Evolutionary conservation across 352 stramenopile genomes (phyloP), one percentile per base, ranked within the genome.

Genomic region (Phytophthora multivora): DNA sequence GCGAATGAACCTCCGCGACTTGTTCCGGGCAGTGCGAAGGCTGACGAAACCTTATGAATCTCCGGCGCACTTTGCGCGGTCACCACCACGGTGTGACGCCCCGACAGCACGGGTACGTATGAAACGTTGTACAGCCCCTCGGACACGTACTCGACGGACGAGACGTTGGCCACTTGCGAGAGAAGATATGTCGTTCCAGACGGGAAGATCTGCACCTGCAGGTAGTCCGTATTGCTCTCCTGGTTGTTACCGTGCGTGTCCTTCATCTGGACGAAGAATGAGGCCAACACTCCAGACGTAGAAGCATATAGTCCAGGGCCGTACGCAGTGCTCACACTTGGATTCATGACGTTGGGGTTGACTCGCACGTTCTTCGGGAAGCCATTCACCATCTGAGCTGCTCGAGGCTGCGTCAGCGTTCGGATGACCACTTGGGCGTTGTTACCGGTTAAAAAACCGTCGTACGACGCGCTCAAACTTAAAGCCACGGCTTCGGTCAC

Each of bases 41-140:
- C 48, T 2, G 87, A 91, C 5, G 76, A 89, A 8, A 98, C 77
- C 25, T 80, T 65, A 38, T 98, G 93, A 18, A 90, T 76, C 63
- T 97, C 90, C 1, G 78, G 75, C 0, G 78, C 59, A 11, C 80
- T 90, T 50, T 95, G 80, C 10, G 86, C 71, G 2, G 95, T 86
- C 6, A 98, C 74, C 0, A 77, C 79, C 23, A 99, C 71, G 0
- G 90, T 98, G 68, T 98, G 91, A 13, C 73, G 63, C 1, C 90
- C 91, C 33, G 84, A 97, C 31, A 83, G 73, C 38, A 91, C 73
- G 1, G 94, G 91, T 1, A 78, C 69, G 70, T 97, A 99, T 12
- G 62, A 81, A 15, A 97, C 78, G 12, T 85, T 84, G 77, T 97
- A 98, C 21, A 83, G 53, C 10, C 93, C 92, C 28, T 94, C 83